Base-by-base conservation (phyloP, 345 rosid species). In the Eucalyptus regnans region DNA sequence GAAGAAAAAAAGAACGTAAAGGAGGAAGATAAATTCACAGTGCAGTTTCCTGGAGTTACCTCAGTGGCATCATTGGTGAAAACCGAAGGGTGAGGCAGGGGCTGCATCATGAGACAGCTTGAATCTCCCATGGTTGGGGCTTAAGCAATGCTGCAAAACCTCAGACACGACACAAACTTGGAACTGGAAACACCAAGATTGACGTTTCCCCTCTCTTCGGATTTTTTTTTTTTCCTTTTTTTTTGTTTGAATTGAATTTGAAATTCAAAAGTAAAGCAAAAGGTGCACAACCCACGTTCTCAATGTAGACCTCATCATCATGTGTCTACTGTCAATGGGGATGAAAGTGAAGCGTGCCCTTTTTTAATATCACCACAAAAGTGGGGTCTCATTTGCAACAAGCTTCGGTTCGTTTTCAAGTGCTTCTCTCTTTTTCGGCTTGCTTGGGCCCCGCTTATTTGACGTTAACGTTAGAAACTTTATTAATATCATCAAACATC, bases 51-150 rank as follows among this genome's bases (percentile, higher is more conserved):
- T 41, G 84, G 56, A 46, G 54, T 84, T 64, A 95, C 99, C 97
- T 96, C 94, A 52, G 92, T 93, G 89, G 93, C 88, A 91, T 95
- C 95, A 89, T 93, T 92, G 76, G 94, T 88, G 50, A 94, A 87
- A 90, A 92, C 96, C 71, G 96, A 93, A 62, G 91, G 92, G 64
- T 96, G 96, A 87, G 99, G 94, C 91, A 95, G 95, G 52, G 99
- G 98, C 89, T 96, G 97, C 98, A 93, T 90, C 91, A 97, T 96
- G 92, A 97, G 85, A 46, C 71, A 95, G 89, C 96, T 90, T 84
- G 98, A 91, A 86, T 97, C 99, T 71, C 95, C 99, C 99, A 97
- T 96, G 86, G 46, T 60, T 43, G 86, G 51, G 86, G 88, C 87
- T 90, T 49, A 86, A 62, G 46, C 41, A 76, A 76, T 76, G 83